Percentiles rank a stretch among this genome's conserved stretches.
These are phyloP conservation scores for Ogataea nonfermentans DNA, from an alignment of 805 yeast genomes.

Conservation along the genomic window DNA sequence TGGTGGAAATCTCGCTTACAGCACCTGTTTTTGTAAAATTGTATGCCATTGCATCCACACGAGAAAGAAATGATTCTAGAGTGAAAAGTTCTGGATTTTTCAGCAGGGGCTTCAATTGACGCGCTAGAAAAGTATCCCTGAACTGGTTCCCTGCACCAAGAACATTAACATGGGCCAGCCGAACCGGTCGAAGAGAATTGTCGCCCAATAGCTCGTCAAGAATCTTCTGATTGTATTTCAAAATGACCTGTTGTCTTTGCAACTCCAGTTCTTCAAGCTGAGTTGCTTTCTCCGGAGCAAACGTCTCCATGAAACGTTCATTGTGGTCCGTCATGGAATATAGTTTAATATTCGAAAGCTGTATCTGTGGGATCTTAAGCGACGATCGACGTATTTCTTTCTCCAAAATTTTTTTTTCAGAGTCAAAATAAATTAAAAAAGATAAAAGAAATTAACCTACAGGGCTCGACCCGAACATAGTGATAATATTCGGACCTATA, in stretches of 20 bases:
- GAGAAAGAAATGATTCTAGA: conserved; percentile 38
- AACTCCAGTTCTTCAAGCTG: conserved; percentile 24
- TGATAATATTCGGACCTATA: too few relatives aligned
- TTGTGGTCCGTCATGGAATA: conserved; percentile 18
- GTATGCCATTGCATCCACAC: conserved; percentile 43
- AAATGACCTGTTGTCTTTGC: conserved; percentile 28
- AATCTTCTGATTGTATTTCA: conserved; percentile 28
- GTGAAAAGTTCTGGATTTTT: conserved; percentile 34
- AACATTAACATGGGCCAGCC: conserved; percentile 44
- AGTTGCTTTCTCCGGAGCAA: conserved; percentile 11
- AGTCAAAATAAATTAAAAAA: conserved; percentile 6
- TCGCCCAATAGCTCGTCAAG: conserved; percentile 29
- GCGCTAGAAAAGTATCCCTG: conserved; percentile 43
- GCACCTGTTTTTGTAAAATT: conserved; percentile 44
- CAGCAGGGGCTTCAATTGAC: conserved; percentile 49
- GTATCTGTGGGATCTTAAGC: conserved; percentile 2
- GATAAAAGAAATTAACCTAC: background rate
- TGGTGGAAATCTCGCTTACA: conserved; percentile 41
- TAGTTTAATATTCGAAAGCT: background rate
- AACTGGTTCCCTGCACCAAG: conserved; percentile 44
- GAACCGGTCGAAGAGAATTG: conserved; percentile 41
- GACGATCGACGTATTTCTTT: conserved; percentile 12
- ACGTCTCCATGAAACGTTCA: conserved; percentile 25
- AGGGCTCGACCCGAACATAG: conserved; percentile 1
- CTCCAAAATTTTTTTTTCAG: conserved; percentile 4